Conservation (phyloP, 305 asterid species). For the Nicotiana rustica region DNA sequence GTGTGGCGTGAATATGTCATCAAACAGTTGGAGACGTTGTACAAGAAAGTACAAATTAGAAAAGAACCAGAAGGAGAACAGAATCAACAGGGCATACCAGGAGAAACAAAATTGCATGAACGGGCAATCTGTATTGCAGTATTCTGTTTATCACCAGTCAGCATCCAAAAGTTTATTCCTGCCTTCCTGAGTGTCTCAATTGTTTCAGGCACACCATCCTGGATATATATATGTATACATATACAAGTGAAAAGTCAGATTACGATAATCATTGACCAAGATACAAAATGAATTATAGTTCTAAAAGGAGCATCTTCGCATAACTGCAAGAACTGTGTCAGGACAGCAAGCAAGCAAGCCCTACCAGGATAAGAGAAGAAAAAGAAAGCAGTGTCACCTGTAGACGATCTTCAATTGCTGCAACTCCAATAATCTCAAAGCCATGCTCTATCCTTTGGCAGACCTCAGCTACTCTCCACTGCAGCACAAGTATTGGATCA, state of each 20-base stretch:
- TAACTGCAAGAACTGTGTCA: conserved; percentile 7
- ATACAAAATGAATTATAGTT: not conserved
- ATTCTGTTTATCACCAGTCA: conserved; percentile 96
- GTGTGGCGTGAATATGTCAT: not conserved
- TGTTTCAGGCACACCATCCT: conserved; percentile 99
- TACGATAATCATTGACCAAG: conserved; percentile 25
- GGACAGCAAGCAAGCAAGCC: conserved; percentile 16
- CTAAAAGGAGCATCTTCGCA: not conserved
- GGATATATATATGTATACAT: conserved; percentile 39
- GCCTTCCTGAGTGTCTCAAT: conserved; percentile 89
- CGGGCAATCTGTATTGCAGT: conserved; percentile 98
- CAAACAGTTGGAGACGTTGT: conserved; percentile 1
- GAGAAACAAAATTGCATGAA: conserved; percentile 95
- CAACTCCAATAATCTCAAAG: conserved; percentile 91
- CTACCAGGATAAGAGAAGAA: not conserved
- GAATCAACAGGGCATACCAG: conserved; percentile 58
- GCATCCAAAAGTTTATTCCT: conserved; percentile 98
- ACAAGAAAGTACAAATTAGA: not conserved
- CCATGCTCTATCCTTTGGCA: conserved; percentile 91
- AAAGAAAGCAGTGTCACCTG: conserved; percentile 63
- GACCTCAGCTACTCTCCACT: conserved; percentile 99
- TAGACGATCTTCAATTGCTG: conserved; percentile 96
- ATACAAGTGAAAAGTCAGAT: conserved; percentile 32
- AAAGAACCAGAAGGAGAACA: conserved; percentile 30
- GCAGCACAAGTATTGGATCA: conserved; percentile 31